Base-by-base conservation (phyloP, 306 rosid genomes). In the Malus sieversii region DNA sequence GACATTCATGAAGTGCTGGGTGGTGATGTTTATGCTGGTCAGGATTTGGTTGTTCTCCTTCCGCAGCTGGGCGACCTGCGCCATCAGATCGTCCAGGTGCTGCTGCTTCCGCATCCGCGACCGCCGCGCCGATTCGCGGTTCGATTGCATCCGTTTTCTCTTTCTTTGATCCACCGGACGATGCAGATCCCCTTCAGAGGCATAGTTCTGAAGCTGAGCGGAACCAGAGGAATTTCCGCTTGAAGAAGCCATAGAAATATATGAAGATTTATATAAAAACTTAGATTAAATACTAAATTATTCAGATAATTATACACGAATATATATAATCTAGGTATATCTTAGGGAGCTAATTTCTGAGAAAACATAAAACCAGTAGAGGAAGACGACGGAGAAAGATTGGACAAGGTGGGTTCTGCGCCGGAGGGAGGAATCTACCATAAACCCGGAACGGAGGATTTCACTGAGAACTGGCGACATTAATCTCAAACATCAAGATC, bases 381-480 rank as follows among this genome's bases (percentile, higher is more conserved):
- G 97, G 82, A 93, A 93, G 18, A 91, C 89, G 27, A 93, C 96
- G 5, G 98, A 93, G 90, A 93, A 91, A 65, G 98, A 93, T 81
- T 93, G 98, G 86, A 93, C 97, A 29, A 93, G 68, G 73, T 91
- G 98, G 77, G 98, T 91, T 78, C 92, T 87, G 80, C 95, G 97
- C 71, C 97, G 79, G 66, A 89, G 81, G 51, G 97, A 83, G 72
- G 97, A 93, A 76, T 89, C 82, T 59, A 92, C 84, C 82, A 90
- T 87, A 89, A 87, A 90, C 84, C 96, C 97, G 1, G 96, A 95
- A 78, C 84, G 97, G 66, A 95, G 96, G 84, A 92, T 89, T 89
- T 95, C 98, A 88, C 95, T 89, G 14, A 95, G 89, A 80, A 95
- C 94, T 16, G 98, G 93, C 90, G 93, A 90, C 98, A 92, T 94